Base-by-base conservation (phyloP, 495 filamentous ascomycete genomes). In the Haplographium delicatum region DNA sequence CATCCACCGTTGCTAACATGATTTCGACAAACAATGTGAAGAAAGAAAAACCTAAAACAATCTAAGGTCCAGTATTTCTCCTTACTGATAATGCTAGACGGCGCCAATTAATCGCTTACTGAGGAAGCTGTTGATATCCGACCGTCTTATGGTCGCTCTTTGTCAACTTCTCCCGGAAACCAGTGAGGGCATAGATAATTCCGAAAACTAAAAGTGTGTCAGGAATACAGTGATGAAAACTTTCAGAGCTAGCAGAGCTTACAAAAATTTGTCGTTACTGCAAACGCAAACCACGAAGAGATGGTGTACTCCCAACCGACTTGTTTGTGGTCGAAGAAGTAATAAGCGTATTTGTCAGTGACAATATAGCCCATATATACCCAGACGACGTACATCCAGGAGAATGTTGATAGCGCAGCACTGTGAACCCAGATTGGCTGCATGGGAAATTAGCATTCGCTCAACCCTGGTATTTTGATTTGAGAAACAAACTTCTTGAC, bases 401-500 rank as follows among this genome's bases (percentile, higher is more conserved):
- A 62, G 4, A 73, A 48, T 31, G 65, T 54, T 15, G 68, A 56
- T 18, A 73, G 59, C 7, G 59, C 65, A 25, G 61, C 46, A 13
- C 71, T 28, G 45, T 76, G 71, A 13, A 28, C 24, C 10, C n/a
- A 33, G 8, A 48, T 45, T 19, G 57, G 50, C 42, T 56, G 22
- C 1, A 8, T 1, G 33, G n/a, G 13, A 27, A 5, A 13, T 56
- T 20, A 54, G 52, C 25, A 13, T 16, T n/a, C 22, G 13, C 24
- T 4, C 18, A 8, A 24, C n/a, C n/a, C n/a, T n/a, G n/a, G n/a
- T n/a, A n/a, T n/a, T n/a, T n/a, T n/a, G n/a, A n/a, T n/a, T n/a
- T n/a, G n/a, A n/a, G n/a, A n/a, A n/a, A n/a, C n/a, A n/a, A 56
- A 77, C 76, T 25, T 62, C 65, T 51, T 65, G 71, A 43, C 71